Evolutionary conservation across 1,284 basidiomycete genomes (phyloP), one percentile per base, ranked within the genome.

Genomic region (Inonotus hispidus): DNA sequence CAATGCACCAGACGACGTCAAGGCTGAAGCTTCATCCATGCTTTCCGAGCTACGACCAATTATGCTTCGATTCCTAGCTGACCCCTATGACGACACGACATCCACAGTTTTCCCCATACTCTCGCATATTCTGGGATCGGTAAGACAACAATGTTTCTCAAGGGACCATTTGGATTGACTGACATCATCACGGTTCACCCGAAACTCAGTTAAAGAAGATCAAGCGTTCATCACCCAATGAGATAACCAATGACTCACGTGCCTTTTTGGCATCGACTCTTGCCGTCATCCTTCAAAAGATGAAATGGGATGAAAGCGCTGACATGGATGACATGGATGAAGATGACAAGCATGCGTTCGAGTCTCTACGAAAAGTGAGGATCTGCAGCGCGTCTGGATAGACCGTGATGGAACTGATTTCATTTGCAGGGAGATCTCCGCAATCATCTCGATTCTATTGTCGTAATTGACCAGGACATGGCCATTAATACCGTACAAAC

Each of bases 251-350:
- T 27, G 49, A 60, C 16, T 58, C 43, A 5, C 54, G 63, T 14
- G 39, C 53, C n/a, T 64, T 64, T 41, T n/a, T 64, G 27, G 43
- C 55, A 39, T 64, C 63, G 23, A 50, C 99, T 77, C 80, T 99
- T 16, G 77, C 79, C 3, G 88, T 88, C 3, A 78, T 98, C 4
- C 79, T 99, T 14, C 80, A 88, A 59, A 98, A 98, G 76, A 82
- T 93, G 72, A 96, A 94, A 70, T 99, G 98, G 98, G 90, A 93
- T 57, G 82, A 85, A 64, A 86, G 88, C 0, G 84, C 83, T 3
- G 90, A 95, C 68, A 87, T 88, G 6, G 84, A 88, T 39, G 92
- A 95, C 66, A 81, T 87, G 50, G 94, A 96, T 58, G 93, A 95
- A 60, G 96, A 98, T 61, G 95, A 96, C 63, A 82, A 85, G 63